A percentile compares a stretch with the other conserved stretches of the same genome.
Conservation (phyloP, 305 asterid genomes). For the Solanum hybrid region DNA sequence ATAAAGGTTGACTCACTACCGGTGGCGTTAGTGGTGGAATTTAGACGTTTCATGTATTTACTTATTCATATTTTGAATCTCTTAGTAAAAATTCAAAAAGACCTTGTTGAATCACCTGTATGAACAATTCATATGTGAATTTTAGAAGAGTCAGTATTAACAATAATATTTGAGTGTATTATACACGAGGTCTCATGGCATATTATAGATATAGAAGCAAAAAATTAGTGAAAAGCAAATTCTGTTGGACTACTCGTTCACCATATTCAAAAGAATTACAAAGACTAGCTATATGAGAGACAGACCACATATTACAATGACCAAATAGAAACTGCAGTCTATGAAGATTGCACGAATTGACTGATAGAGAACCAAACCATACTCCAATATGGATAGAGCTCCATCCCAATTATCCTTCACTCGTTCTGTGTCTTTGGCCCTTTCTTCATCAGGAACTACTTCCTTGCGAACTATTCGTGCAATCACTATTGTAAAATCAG, state of each 20-base stretch:
- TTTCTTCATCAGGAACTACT: conserved; percentile 13
- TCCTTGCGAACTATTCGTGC: conserved; percentile 22
- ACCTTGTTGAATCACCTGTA: background rate
- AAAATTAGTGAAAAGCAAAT: background rate
- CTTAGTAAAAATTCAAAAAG: background rate
- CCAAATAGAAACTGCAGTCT: conserved; percentile 66
- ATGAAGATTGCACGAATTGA: conserved; percentile 48
- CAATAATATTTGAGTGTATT: background rate
- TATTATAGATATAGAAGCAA: background rate
- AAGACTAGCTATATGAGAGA: conserved; percentile 21
- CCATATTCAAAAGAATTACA: background rate
- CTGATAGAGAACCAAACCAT: conserved; percentile 60
- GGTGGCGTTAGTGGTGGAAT: background rate
- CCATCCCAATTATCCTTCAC: conserved; percentile 33
- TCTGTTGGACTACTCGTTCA: background rate
- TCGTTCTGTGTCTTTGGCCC: background rate
- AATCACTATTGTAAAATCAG: conserved; percentile 45
- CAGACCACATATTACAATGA: conserved; percentile 53
- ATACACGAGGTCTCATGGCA: background rate
- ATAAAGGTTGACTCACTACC: background rate
- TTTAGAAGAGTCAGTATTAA: background rate
- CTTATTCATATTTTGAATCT: too few species aligned
- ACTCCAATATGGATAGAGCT: conserved; percentile 46
- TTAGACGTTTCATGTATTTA: background rate
- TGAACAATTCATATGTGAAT: background rate